These are phyloP conservation scores for Wickerhamomyces hampshirensis DNA, from an alignment of 805 yeast species.

Conservation along the genomic window DNA sequence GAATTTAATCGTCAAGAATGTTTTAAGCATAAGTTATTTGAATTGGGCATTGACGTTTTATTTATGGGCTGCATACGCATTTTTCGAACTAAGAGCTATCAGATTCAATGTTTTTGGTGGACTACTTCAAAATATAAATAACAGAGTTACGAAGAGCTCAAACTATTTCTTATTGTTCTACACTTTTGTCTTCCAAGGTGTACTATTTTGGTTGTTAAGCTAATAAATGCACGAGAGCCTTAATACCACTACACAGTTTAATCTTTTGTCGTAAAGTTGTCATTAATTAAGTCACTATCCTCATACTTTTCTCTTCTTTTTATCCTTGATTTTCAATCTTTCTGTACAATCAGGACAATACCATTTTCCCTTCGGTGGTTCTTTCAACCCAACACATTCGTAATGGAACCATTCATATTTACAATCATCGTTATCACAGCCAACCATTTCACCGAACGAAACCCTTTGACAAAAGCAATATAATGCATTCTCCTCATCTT, in stretches of 20 bases:
- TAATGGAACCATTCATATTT: constrained; percentile 95
- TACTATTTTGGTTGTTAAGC: constrained; percentile 66
- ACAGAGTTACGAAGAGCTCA: constrained; percentile 69
- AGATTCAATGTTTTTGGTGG: constrained; percentile 36
- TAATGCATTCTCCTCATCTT: constrained; percentile 59
- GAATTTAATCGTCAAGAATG: constrained; percentile 48
- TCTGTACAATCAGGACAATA: constrained; percentile 79
- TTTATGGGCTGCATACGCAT: constrained; percentile 53
- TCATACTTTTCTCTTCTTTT: constrained; percentile 19
- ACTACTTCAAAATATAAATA: constrained; percentile 54
- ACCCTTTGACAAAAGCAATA: constrained; percentile 94
- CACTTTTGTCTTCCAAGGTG: constrained; percentile 74
- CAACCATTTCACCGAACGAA: constrained; percentile 95
- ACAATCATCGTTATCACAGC: constrained; percentile 89
- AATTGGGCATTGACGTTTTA: constrained; percentile 48
- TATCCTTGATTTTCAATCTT: constrained; percentile 26
- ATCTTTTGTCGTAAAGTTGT: too few relatives aligned
- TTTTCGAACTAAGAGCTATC: constrained; percentile 56
- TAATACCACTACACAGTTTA: too few relatives aligned
- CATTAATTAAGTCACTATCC: constrained; percentile 3
- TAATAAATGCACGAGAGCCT: too few relatives aligned
- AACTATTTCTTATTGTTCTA: constrained; percentile 84
- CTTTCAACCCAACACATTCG: constrained; percentile 84
- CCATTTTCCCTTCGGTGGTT: constrained; percentile 93
- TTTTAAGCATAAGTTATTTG: constrained; percentile 35